Percentiles rank a stretch among this genome's conserved stretches.
phyloP scores from a whole-genome alignment of 2,329 filamentous ascomycete genomes.

The Pseudogymnoascus sp. region DNA sequence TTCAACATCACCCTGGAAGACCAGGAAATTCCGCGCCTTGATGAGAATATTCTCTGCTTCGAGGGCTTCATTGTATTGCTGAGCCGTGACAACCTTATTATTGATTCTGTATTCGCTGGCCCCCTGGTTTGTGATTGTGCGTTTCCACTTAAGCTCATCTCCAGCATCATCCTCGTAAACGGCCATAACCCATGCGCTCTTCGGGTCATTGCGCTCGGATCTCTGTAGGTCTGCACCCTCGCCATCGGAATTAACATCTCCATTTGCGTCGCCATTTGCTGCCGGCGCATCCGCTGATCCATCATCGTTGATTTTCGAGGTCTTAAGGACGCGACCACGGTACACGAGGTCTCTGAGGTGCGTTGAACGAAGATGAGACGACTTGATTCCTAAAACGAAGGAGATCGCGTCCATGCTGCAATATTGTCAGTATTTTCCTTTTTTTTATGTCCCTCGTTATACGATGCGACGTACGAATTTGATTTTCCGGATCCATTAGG shows the following conservation, averaged over 20 bases:
- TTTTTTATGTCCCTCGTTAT: background rate
- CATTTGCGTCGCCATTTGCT: slow-evolving; percentile 52
- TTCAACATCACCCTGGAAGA: slow-evolving; percentile 97
- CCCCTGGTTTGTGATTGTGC: slow-evolving; percentile 79
- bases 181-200: slow-evolving; percentile 97
- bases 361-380: slow-evolving; percentile 89
- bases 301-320: slow-evolving; percentile 85
- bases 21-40: slow-evolving; percentile 94
- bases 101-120: slow-evolving; percentile 97
- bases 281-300: slow-evolving; percentile 51
- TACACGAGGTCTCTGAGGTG: slow-evolving; percentile 94
- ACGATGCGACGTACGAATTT: slow-evolving; percentile 59
- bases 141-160: slow-evolving; percentile 92
- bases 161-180: slow-evolving; percentile 97
- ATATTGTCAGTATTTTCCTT: slow-evolving; percentile 19
- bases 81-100: slow-evolving; percentile 76
- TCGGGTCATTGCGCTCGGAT: slow-evolving; percentile 71
- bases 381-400: slow-evolving; percentile 97
- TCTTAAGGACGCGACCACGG: slow-evolving; percentile 84
- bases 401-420: slow-evolving; percentile 96
- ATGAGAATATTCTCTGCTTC: slow-evolving; percentile 95
- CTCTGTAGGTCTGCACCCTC: slow-evolving; percentile 53
- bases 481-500: slow-evolving; percentile 99
- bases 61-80: slow-evolving; percentile 86
- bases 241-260: slow-evolving; percentile 49